Evolutionary conservation across 2,329 filamentous ascomycete genomes (phyloP).

Genomic region (Fusarium humuli): DNA sequence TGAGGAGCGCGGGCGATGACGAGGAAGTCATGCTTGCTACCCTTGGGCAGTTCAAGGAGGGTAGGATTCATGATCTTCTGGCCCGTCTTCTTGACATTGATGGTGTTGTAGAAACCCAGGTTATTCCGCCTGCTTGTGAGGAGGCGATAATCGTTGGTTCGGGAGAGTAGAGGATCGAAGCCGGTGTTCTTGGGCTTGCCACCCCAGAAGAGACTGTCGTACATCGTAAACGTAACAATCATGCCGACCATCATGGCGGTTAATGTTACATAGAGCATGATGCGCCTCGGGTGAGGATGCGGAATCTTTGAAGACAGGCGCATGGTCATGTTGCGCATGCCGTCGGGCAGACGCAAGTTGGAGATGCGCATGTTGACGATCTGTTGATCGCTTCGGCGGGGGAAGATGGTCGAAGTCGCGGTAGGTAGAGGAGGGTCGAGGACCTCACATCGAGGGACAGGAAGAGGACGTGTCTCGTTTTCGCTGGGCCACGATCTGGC

Average conservation of each 20-base stretch:
- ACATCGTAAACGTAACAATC: constrained; percentile 22
- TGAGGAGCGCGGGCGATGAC: constrained; percentile 39
- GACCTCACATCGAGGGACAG: constrained; percentile 19
- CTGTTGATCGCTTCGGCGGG: background rate
- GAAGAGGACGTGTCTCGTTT: constrained; percentile 7
- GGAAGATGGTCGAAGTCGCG: background rate
- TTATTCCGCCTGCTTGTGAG: constrained; percentile 37
- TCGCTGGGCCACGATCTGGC: constrained; percentile 1
- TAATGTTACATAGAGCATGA: constrained; percentile 25
- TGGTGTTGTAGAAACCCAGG: constrained; percentile 37
- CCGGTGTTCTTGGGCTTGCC: background rate
- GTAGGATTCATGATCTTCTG: constrained; percentile 42
- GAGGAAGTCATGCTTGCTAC: constrained; percentile 39
- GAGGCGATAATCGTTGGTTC: constrained; percentile 37
- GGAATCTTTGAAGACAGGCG: constrained; percentile 17
- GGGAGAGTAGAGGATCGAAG: constrained; percentile 36
- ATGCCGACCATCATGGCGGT: constrained; percentile 26
- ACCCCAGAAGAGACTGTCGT: background rate
- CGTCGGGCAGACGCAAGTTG: constrained; percentile 22
- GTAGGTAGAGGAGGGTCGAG: constrained; percentile 7
- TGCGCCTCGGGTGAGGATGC: constrained; percentile 35
- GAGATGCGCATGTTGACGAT: constrained; percentile 24
- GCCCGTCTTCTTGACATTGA: constrained; percentile 40
- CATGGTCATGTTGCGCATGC: constrained; percentile 23
- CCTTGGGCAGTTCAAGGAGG: constrained; percentile 36